A percentile compares a stretch with the other conserved stretches of the same genome.
These are phyloP conservation scores for Pichia sp. DNA, from an alignment of 1,139 yeast species.

Conservation along the genomic window DNA sequence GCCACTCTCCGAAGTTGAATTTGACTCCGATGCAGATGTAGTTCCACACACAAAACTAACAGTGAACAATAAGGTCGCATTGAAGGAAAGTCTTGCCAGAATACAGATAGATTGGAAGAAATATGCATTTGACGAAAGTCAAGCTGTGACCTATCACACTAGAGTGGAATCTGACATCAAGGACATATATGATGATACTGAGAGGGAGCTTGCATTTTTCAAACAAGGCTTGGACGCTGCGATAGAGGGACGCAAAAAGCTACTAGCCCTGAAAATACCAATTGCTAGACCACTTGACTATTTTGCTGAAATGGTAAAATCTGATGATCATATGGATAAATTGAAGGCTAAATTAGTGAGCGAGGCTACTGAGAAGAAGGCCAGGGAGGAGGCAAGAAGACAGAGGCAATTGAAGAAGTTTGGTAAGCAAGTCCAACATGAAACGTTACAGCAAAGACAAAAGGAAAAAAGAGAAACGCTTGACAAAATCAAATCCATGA, in stretches of 20 bases:
- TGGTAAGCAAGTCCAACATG: conserved; percentile 95
- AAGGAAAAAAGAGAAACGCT: conserved; percentile 88
- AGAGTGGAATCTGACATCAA: conserved; percentile 64
- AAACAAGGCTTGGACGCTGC: conserved; percentile 91
- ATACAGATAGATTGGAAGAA: conserved; percentile 68
- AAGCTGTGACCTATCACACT: conserved; percentile 59
- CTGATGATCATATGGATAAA: conserved; percentile 97
- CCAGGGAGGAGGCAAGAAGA: conserved; percentile 87
- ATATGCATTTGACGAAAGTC: conserved; percentile 79
- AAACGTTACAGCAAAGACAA: conserved; percentile 90
- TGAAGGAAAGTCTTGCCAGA: conserved; percentile 64
- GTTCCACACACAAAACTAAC: conserved; percentile 89
- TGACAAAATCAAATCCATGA: conserved; percentile 83
- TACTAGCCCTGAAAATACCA: conserved; percentile 61
- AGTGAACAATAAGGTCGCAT: conserved; percentile 65
- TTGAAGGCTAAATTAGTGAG: conserved; percentile 74
- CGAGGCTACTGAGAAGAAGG: conserved; percentile 89
- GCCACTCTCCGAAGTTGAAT: conserved; percentile 66
- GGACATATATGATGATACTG: conserved; percentile 93
- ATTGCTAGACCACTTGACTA: conserved; percentile 92
- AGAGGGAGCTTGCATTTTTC: conserved; percentile 78
- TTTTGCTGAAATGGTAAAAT: conserved; percentile 97
- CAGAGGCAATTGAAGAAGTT: conserved; percentile 94
- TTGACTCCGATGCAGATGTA: conserved; percentile 58
- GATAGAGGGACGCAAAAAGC: conserved; percentile 60